Conservation (phyloP, 164 flowering plant species). For the Stephania yunnanensis region DNA sequence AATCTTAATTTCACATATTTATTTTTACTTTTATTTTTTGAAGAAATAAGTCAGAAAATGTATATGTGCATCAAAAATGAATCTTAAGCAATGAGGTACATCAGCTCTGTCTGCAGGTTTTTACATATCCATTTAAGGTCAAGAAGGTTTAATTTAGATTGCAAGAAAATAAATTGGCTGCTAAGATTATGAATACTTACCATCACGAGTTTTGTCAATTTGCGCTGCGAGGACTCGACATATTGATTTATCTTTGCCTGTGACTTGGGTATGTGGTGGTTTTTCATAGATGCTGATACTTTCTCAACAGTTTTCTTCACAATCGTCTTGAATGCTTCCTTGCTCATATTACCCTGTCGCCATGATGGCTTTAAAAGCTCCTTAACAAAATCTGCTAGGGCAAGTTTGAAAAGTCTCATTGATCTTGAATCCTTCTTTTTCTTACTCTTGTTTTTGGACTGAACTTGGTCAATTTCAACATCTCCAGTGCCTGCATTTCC, state of each 20-base stretch:
- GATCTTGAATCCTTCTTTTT: slow-evolving; percentile 73
- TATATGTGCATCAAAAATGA: not conserved
- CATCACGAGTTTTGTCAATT: slow-evolving; percentile 90
- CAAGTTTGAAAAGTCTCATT: slow-evolving; percentile 68
- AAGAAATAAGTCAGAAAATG: not conserved
- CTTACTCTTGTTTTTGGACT: slow-evolving; percentile 50
- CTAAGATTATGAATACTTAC: slow-evolving; percentile 30
- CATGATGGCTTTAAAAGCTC: slow-evolving; percentile 94
- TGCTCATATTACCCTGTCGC: slow-evolving; percentile 99
- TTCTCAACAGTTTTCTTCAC: slow-evolving; percentile 96
- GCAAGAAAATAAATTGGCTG: not conserved
- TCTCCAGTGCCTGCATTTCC: slow-evolving; percentile 43
- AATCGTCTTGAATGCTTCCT: slow-evolving; percentile 97
- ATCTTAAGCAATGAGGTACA: not conserved
- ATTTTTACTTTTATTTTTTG: not conserved
- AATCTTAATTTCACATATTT: too few species aligned
- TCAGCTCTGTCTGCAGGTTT: not conserved
- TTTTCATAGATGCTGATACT: slow-evolving; percentile 87
- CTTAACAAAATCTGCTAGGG: slow-evolving; percentile 90
- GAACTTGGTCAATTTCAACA: slow-evolving; percentile 67
- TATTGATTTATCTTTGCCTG: slow-evolving; percentile 77
- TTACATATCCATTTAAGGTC: too few species aligned
- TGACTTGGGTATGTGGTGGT: slow-evolving; percentile 75
- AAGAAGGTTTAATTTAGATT: not conserved
- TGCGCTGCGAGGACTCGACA: slow-evolving; percentile 76